These are phyloP conservation scores for Mychonastes homosphaera DNA, from an alignment of 139 green algal genomes.

Conservation along the genomic window DNA sequence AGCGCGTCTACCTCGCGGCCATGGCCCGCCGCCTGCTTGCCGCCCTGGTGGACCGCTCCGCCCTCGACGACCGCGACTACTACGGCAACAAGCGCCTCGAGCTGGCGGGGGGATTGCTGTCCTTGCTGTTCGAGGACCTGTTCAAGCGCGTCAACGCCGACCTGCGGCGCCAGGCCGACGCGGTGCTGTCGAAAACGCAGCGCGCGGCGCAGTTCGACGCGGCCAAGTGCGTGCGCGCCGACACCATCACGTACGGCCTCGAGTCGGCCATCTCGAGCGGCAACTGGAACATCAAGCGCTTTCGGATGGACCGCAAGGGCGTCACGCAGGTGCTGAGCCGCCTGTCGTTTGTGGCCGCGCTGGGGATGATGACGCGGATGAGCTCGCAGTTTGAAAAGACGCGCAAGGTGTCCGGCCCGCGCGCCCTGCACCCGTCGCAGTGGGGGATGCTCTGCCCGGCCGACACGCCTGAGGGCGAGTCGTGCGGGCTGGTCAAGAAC, in stretches of 20 bases:
- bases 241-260: slow-evolving; percentile 90
- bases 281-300: slow-evolving; percentile 98
- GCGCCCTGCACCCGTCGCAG: slow-evolving; percentile 86
- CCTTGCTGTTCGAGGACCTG: slow-evolving; percentile 98
- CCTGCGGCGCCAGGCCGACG: slow-evolving; percentile 78
- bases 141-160: slow-evolving; percentile 94
- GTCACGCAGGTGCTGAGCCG: slow-evolving; percentile 93
- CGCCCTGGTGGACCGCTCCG: slow-evolving; percentile 73
- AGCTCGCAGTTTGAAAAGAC: slow-evolving; percentile 98
- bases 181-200: slow-evolving; percentile 66
- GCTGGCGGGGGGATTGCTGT: slow-evolving; percentile 86
- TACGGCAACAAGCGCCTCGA: slow-evolving; percentile 99
- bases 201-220: slow-evolving; percentile 74
- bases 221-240: slow-evolving; percentile 78
- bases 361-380: slow-evolving; percentile 99
- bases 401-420: slow-evolving; percentile 83
- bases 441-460: slow-evolving; percentile 98
- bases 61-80: slow-evolving; percentile 96
- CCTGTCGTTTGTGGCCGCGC: slow-evolving; percentile 86
- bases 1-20: slow-evolving; percentile 80
- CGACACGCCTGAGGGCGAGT: slow-evolving; percentile 95
- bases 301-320: slow-evolving; percentile 96
- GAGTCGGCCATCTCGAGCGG: slow-evolving; percentile 83
- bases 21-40: slow-evolving; percentile 90
- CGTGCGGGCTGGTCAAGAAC: slow-evolving; percentile 97